Evolutionary conservation across 2,329 filamentous ascomycete genomes (phyloP).

Genomic region (Coniochaeta prunicola): DNA sequence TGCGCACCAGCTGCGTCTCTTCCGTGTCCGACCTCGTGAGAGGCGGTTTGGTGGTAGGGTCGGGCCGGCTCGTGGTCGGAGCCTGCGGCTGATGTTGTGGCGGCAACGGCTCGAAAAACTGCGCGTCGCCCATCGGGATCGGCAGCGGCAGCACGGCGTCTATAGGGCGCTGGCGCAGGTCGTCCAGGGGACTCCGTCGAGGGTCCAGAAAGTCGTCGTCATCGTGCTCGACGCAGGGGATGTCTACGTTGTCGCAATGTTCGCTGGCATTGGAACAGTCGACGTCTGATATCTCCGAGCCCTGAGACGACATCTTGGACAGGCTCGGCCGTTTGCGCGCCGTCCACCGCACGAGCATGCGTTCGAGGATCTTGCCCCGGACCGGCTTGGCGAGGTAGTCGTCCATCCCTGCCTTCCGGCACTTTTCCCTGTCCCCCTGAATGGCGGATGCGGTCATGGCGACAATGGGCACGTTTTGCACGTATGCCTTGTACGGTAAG

Average conservation of each 20-base stretch:
- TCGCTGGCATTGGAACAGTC: slow-evolving; percentile 17
- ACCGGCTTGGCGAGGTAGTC: slow-evolving; percentile 50
- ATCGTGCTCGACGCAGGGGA: slow-evolving; percentile 2
- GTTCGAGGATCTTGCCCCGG: slow-evolving; percentile 37
- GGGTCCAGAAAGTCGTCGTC: not conserved
- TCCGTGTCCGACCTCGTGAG: not conserved
- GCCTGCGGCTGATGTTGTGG: not conserved
- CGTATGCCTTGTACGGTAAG: slow-evolving; percentile 52
- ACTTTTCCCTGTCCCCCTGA: slow-evolving; percentile 45
- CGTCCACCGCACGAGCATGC: slow-evolving; percentile 26
- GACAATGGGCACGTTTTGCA: slow-evolving; percentile 48
- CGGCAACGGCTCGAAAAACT: not conserved
- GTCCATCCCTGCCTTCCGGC: slow-evolving; percentile 46
- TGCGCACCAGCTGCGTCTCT: not conserved
- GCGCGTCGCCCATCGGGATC: not conserved
- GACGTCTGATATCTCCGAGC: slow-evolving; percentile 2
- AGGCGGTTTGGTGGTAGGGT: not conserved
- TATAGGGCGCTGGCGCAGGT: not conserved
- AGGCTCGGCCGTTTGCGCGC: slow-evolving; percentile 7
- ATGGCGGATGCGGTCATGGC: slow-evolving; percentile 50
- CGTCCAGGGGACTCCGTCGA: not conserved
- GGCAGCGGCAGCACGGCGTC: not conserved
- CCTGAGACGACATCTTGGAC: not conserved
- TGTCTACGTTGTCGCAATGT: slow-evolving; percentile 14
- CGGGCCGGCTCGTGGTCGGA: not conserved